Base-by-base conservation (phyloP, 176 grass and related monocot genomes). In the Hsuehochloa calcarea region DNA sequence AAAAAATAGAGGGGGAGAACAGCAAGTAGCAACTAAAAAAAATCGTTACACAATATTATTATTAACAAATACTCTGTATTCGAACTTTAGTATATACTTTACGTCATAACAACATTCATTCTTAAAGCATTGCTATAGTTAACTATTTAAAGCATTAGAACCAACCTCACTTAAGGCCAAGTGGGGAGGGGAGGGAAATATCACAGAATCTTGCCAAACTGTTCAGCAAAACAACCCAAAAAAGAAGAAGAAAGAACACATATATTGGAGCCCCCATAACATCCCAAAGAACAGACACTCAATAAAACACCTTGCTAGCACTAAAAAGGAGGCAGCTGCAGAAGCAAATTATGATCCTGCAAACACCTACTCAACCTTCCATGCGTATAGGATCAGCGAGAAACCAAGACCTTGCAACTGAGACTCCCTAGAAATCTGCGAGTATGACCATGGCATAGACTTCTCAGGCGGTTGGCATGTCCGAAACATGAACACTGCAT, bases 401-500 rank as follows among this genome's bases (percentile, higher is more conserved):
- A 94, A 94, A 60, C 89, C 86, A 61, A 89, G 86, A 52, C 83
- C 80, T 71, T 82, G 92, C 71, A 78, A 61, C 61, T 87, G 84
- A 4, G 89, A 89, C 67, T 94, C 86, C 80, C 83, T 89, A 67
- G 85, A 84, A 74, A 88, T 80, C 75, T 89, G 92, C 2, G 89
- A 89, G 58, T 79, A 87, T 0, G 86, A 91, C 89, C 89, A 87
- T 14, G 89, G 76, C 80, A 89, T 77, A 23, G 87, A 89, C 66
- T 91, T 94, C 77, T 94, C 89, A 40, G 89, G 83, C 34, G 84
- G 44, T 11, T 91, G 92, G 84, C 83, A 91, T 68, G 89, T 91
- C 77, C 85, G 86, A 58, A 94, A 94, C 87, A 94, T 94, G 92
- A 91, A 94, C 35, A 89, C 86, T 0, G 92, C 89, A 50, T 87